phyloP scores from a whole-genome alignment of 495 filamentous ascomycete species.

The Lindgomyces ingoldianus region DNA sequence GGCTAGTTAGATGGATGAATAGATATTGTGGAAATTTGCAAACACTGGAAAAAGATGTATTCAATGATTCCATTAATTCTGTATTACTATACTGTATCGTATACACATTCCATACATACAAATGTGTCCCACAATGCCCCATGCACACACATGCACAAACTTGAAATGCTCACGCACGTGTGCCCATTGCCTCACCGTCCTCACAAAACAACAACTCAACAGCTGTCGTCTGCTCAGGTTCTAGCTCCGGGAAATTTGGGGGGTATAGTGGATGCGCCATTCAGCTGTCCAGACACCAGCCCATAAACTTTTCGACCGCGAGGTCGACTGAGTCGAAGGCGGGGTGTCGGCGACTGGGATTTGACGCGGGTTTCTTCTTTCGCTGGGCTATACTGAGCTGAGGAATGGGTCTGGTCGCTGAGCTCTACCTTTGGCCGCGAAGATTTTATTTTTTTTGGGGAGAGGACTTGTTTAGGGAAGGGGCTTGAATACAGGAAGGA shows the following conservation, averaged over 20 bases:
- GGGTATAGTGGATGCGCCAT: conserved; percentile 6
- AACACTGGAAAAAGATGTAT: no score
- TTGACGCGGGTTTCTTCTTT: conserved; percentile 16
- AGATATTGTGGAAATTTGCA: neutral
- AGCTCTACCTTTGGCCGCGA: conserved; percentile 35
- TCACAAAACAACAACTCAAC: no score
- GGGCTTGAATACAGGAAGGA: no score
- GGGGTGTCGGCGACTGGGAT: conserved; percentile 21
- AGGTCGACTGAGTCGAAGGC: conserved; percentile 12
- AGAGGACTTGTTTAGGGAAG: neutral
- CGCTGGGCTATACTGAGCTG: conserved; percentile 34
- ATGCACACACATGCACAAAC: neutral
- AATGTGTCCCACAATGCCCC: no score
- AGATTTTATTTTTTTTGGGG: neutral
- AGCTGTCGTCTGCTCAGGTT: neutral
- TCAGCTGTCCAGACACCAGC: conserved; percentile 31
- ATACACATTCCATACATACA: no score
- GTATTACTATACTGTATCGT: no score
- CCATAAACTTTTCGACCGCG: conserved; percentile 4
- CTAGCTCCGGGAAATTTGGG: neutral
- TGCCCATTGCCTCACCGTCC: no score
- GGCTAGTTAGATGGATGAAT: neutral
- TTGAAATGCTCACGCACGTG: no score
- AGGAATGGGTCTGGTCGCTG: conserved; percentile 31
- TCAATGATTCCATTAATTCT: no score